These are phyloP conservation scores for Opeltia flavorubescens DNA, from an alignment of 495 filamentous ascomycete species.

Conservation along the genomic window DNA sequence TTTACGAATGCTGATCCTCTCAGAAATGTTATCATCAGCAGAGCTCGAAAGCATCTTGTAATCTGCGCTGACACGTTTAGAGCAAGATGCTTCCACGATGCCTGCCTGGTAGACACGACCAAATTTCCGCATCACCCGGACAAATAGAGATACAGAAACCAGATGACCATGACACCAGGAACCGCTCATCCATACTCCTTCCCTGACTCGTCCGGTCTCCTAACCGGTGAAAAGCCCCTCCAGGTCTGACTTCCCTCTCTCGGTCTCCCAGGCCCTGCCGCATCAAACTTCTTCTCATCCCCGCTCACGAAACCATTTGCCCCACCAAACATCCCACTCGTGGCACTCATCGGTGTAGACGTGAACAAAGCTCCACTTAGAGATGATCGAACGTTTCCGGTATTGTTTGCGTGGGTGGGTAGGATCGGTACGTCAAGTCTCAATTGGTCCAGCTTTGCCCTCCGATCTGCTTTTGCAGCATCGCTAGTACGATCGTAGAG, in stretches of 20 bases:
- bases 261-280: slow-evolving; percentile 31
- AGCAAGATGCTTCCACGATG: no score
- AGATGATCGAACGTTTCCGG: not conserved
- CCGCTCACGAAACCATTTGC: slow-evolving; percentile 23
- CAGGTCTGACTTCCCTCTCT: slow-evolving; percentile 37
- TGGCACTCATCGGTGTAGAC: slow-evolving; percentile 22
- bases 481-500: slow-evolving; percentile 89
- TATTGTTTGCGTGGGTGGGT: slow-evolving; percentile 38
- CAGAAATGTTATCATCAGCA: no score
- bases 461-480: slow-evolving; percentile 66
- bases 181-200: not conserved
- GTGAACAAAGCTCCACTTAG: not conserved
- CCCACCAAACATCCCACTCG: slow-evolving; percentile 16
- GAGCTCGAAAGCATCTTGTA: no score
- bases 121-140: no score
- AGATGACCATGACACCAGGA: no score
- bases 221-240: not conserved
- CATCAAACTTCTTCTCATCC: slow-evolving; percentile 50
- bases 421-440: slow-evolving; percentile 51
- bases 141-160: no score
- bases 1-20: no score
- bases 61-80: no score
- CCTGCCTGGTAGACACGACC: no score
- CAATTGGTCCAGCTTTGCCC: slow-evolving; percentile 40
- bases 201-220: not conserved